phyloP scores from a whole-genome alignment of 345 rosid genomes.

The Dipteronia sinensis region DNA sequence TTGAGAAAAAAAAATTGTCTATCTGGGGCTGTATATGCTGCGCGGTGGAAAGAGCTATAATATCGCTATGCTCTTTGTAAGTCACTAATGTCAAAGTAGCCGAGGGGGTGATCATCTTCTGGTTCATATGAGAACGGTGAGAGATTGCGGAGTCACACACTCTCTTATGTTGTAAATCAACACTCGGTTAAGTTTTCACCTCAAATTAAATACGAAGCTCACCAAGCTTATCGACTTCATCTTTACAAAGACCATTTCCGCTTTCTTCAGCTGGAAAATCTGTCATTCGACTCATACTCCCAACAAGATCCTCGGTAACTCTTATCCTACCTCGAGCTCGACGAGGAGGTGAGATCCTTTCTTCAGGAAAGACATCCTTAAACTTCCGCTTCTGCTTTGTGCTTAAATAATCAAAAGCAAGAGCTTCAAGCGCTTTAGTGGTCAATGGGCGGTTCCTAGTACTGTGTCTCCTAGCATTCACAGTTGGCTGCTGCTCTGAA shows the following conservation, averaged over 20 bases:
- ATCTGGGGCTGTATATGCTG: not conserved
- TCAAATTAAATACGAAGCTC: constrained; percentile 14
- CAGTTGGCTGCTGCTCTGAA: constrained; percentile 28
- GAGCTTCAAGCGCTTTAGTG: constrained; percentile 63
- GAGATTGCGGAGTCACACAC: too few relatives aligned
- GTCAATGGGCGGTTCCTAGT: constrained; percentile 55
- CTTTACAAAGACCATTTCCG: constrained; percentile 24
- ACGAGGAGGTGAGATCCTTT: constrained; percentile 25
- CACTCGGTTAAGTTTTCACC: not conserved
- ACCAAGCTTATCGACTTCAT: constrained; percentile 2
- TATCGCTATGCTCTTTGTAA: not conserved
- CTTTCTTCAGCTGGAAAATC: constrained; percentile 26
- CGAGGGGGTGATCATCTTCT: constrained; percentile 2
- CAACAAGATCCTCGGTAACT: constrained; percentile 18
- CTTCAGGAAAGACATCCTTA: constrained; percentile 15
- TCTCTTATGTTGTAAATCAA: constrained; percentile 3
- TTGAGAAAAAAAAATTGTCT: not conserved
- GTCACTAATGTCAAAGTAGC: not conserved
- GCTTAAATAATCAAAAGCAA: constrained; percentile 45
- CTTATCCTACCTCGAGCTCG: constrained; percentile 19
- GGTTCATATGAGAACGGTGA: not conserved
- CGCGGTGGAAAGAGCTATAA: not conserved
- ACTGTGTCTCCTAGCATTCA: constrained; percentile 48
- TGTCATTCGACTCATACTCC: not conserved
- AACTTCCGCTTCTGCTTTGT: constrained; percentile 40